These are phyloP conservation scores for Teunomyces cretensis DNA, from an alignment of 805 yeast genomes.

Conservation along the genomic window DNA sequence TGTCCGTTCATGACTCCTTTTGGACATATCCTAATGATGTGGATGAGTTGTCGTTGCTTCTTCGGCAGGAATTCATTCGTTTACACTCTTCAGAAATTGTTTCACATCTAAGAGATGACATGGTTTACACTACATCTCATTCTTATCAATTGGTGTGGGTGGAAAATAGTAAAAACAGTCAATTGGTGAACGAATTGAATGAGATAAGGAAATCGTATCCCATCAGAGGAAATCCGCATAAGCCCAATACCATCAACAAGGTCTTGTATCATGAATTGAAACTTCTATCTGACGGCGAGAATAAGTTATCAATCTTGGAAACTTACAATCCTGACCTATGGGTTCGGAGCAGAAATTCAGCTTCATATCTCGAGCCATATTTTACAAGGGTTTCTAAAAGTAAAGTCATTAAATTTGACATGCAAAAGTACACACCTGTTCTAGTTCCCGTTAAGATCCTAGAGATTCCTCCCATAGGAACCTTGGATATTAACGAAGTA, in stretches of 20 bases:
- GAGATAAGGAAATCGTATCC: conserved; percentile 6
- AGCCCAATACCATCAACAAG: conserved; percentile 1
- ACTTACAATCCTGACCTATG: conserved; percentile 22
- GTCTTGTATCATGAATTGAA: conserved; percentile 15
- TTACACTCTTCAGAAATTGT: conserved; percentile 30
- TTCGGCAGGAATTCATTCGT: conserved; percentile 36
- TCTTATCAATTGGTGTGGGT: conserved; percentile 37
- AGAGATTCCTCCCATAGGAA: conserved; percentile 31
- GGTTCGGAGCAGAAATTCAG: conserved; percentile 9
- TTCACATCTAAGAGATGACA: conserved; percentile 24
- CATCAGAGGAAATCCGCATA: not conserved
- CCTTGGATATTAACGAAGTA: conserved; percentile 31
- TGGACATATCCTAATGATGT: conserved; percentile 42
- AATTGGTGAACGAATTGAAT: conserved; percentile 11
- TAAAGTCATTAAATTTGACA: not conserved
- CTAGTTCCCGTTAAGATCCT: conserved; percentile 30
- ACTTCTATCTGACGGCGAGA: not conserved
- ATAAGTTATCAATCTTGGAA: not conserved
- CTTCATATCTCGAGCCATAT: conserved; percentile 1
- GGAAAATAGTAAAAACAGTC: conserved; percentile 7
- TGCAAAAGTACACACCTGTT: conserved; percentile 13
- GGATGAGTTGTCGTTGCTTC: conserved; percentile 19
- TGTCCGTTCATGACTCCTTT: conserved; percentile 43
- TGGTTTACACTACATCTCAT: conserved; percentile 19
- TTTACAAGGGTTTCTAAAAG: not conserved